Evolutionary conservation across 345 rosid species (phyloP), one percentile per base, ranked within the genome.

Genomic region (Euphorbia lathyris): DNA sequence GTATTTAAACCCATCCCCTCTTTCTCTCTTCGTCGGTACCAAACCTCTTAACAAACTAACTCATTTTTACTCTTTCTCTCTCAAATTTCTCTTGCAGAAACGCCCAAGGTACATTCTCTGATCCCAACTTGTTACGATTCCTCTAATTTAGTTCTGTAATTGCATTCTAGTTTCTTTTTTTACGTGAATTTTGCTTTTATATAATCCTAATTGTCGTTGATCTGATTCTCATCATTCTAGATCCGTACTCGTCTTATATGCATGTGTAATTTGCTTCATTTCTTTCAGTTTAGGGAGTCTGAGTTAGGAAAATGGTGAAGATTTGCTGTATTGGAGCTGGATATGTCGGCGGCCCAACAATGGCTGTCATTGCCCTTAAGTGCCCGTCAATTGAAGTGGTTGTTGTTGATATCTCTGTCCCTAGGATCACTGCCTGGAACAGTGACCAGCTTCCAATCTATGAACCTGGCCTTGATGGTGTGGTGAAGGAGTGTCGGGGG

Each of bases 311-410:
- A 77, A 92, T 92, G 98, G 98, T 92, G 90, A 92, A 92, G 88
- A 86, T 92, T 74, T 92, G 97, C 66, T 93, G 98, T 77, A 93
- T 93, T 65, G 98, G 98, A 79, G 98, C 98, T 59, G 98, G 98
- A 10, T 93, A 93, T 76, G 98, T 93, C 0, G 98, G 98, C 16
- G 98, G 98, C 57, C 98, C 98, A 1, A 90, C 98, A 53, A 92
- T 92, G 98, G 98, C 98, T 0, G 91, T 93, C 58, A 93, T 93
- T 74, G 98, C 98, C 25, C 87, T 88, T 0, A 93, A 93, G 81
- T 93, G 98, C 76, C 96, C 98, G 10, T 74, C 85, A 11, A 82
- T 93, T 77, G 92, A 92, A 79, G 96, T 92, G 69, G 97, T 79
- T 16, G 97, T 92, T 63, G 97, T 92, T 57, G 97, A 92, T 69